A percentile compares a stretch with the other conserved stretches of the same genome.
Conservation (phyloP, 169 alveolate genomes). For the Theileria sp. region DNA sequence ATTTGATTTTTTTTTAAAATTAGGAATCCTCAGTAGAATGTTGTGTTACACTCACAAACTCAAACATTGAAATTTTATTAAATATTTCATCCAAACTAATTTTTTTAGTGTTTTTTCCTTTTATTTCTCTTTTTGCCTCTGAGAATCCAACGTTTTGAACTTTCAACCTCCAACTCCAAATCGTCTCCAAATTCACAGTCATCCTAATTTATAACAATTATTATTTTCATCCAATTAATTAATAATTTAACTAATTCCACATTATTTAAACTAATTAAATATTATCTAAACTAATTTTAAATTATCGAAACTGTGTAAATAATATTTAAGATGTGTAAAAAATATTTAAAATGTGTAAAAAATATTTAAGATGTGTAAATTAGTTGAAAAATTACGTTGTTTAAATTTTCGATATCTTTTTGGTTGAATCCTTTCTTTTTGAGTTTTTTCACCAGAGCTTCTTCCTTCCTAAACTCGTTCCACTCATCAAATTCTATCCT, state of each 20-base stretch:
- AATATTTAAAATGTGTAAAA: too few species aligned
- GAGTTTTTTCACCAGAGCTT: conserved; percentile 81
- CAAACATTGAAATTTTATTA: not conserved
- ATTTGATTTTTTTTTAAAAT: not conserved
- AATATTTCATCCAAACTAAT: not conserved
- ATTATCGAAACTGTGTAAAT: not conserved
- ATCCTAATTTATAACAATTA: not conserved
- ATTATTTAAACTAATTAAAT: not conserved
- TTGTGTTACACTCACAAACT: not conserved
- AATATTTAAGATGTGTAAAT: too few species aligned
- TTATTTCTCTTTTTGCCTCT: conserved; percentile 10
- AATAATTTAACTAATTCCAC: not conserved
- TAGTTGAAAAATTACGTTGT: not conserved
- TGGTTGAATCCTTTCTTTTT: conserved; percentile 76
- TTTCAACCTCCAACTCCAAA: not conserved
- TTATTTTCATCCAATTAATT: too few species aligned
- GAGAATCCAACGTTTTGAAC: conserved; percentile 16
- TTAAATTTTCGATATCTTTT: conserved; percentile 34
- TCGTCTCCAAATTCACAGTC: not conserved
- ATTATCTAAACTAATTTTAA: not conserved
- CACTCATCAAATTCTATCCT: conserved; percentile 38
- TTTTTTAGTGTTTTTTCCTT: not conserved
- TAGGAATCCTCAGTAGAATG: not conserved
- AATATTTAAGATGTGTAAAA: not conserved
- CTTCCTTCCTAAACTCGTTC: conserved; percentile 64